Evolutionary conservation across 176 grass and related monocot genomes (phyloP).

Genomic region (Pontederia paniculata): DNA sequence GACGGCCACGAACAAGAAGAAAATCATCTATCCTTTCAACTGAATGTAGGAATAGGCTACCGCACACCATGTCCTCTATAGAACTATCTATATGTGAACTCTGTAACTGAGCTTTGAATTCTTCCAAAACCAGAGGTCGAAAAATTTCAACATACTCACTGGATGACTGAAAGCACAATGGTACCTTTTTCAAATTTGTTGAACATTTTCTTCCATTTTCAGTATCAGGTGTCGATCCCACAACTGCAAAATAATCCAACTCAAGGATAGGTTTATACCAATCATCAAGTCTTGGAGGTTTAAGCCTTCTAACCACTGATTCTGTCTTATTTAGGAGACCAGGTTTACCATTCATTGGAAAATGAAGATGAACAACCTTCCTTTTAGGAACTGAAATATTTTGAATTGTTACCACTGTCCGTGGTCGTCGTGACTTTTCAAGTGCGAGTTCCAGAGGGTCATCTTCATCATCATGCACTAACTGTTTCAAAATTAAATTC

Average conservation of each 20-base stretch:
- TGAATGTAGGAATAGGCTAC: constrained; percentile 54
- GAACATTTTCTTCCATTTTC: constrained; percentile 24
- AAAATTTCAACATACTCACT: constrained; percentile 90
- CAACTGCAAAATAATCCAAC: constrained; percentile 75
- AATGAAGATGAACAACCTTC: constrained; percentile 60
- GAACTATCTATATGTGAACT: constrained; percentile 60
- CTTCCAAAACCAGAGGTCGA: constrained; percentile 83
- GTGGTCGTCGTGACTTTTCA: constrained; percentile 33
- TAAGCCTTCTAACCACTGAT: constrained; percentile 34
- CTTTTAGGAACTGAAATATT: constrained; percentile 48
- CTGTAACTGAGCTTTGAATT: constrained; percentile 90
- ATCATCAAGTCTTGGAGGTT: constrained; percentile 54
- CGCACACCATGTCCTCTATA: constrained; percentile 58
- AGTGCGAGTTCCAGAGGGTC: constrained; percentile 63
- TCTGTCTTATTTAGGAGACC: constrained; percentile 30
- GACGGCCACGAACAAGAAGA: constrained; percentile 62
- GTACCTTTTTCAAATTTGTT: constrained; percentile 56
- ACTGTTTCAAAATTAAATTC: constrained; percentile 46
- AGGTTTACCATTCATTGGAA: constrained; percentile 44
- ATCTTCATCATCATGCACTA: constrained; percentile 56
- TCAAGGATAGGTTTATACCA: constrained; percentile 86
- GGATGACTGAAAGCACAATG: constrained; percentile 68
- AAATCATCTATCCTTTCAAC: constrained; percentile 98
- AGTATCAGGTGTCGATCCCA: constrained; percentile 44
- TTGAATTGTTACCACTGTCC: constrained; percentile 36